Evolutionary conservation across 139 green algal species (phyloP).

Genomic region (Ostreobium quekettii): DNA sequence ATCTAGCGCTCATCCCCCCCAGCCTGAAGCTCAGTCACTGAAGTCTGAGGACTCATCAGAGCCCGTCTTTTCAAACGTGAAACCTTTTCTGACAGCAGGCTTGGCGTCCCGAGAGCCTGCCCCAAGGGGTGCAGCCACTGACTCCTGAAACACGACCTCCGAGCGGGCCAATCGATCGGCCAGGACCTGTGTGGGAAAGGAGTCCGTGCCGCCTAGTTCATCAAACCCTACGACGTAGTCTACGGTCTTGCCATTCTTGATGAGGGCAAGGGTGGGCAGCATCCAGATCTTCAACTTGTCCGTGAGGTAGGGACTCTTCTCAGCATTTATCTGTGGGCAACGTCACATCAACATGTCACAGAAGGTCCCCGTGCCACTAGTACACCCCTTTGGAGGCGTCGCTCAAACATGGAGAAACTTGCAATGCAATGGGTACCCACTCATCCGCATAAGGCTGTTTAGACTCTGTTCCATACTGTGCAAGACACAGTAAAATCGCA

Average conservation of each 20-base stretch:
- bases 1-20: too few relatives aligned
- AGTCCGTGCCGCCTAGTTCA: slow-evolving; percentile 49
- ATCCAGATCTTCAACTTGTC: slow-evolving; percentile 85
- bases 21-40: too few relatives aligned
- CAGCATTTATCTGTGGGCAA: slow-evolving; percentile 74
- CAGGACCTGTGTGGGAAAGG: slow-evolving; percentile 47
- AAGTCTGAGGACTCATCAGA: slow-evolving; percentile 78
- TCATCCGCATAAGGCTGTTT: too few relatives aligned
- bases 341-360: too few relatives aligned
- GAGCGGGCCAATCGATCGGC: slow-evolving; percentile 37
- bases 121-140: slow-evolving; percentile 19
- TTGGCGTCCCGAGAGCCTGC: not conserved
- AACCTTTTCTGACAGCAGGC: slow-evolving; percentile 23
- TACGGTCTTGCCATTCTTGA: slow-evolving; percentile 80
- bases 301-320: slow-evolving; percentile 88
- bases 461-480: too few relatives aligned
- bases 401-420: too few relatives aligned
- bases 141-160: slow-evolving; percentile 13
- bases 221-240: slow-evolving; percentile 65
- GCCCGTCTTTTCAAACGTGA: slow-evolving; percentile 31
- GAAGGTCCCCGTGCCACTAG: too few relatives aligned
- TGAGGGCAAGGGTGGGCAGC: slow-evolving; percentile 84
- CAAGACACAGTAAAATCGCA: too few relatives aligned
- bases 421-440: too few relatives aligned
- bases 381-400: too few relatives aligned